phyloP scores from a whole-genome alignment of 768 basidiomycete species.

The Hypholoma fasciculare region DNA sequence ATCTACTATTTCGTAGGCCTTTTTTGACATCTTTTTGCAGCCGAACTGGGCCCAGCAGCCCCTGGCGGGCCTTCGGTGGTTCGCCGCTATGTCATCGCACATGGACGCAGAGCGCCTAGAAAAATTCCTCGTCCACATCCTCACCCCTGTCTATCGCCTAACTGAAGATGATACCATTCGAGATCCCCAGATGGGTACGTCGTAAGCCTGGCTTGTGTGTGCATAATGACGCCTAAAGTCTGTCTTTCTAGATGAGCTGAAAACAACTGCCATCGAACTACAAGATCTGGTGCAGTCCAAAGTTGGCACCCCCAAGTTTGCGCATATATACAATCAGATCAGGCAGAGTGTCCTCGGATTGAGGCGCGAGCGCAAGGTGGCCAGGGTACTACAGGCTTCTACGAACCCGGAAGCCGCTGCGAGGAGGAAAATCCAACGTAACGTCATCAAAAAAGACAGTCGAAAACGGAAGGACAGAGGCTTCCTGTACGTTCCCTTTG shows the following conservation, averaged over 20 bases:
- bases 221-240: too few relatives aligned
- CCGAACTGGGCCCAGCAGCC: conserved; percentile 84
- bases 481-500: conserved; percentile 13
- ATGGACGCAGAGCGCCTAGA: conserved; percentile 63
- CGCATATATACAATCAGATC: conserved; percentile 76
- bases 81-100: conserved; percentile 84
- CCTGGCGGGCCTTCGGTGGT: conserved; percentile 82
- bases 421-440: conserved; percentile 70
- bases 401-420: conserved; percentile 78
- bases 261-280: conserved; percentile 76
- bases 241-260: conserved; percentile 49
- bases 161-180: conserved; percentile 84
- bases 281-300: conserved; percentile 86
- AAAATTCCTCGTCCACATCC: conserved; percentile 77
- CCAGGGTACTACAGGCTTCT: conserved; percentile 57
- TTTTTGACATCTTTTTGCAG: conserved; percentile 36
- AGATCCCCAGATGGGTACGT: conserved; percentile 76
- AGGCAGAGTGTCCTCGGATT: conserved; percentile 68
- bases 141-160: conserved; percentile 86
- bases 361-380: conserved; percentile 70
- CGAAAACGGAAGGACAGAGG: conserved; percentile 65
- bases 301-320: conserved; percentile 87
- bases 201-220: background rate
- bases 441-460: conserved; percentile 80
- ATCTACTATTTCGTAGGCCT: conserved; percentile 4